Evolutionary conservation across 495 filamentous ascomycete species (phyloP).

Genomic region (Penicillium steckii): DNA sequence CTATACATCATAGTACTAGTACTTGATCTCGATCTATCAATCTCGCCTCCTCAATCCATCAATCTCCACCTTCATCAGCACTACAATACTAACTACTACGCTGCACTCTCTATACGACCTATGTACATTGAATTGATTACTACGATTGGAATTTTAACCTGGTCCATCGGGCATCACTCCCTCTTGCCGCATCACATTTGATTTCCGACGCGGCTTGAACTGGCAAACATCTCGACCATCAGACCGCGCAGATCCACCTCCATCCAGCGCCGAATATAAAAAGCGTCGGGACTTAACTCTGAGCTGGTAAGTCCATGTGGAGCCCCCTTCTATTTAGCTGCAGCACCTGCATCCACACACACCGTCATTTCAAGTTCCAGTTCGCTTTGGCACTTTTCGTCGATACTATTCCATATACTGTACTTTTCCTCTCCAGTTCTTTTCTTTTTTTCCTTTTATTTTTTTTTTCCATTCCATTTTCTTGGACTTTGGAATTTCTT

Average conservation of each 20-base stretch:
- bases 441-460: constrained; percentile 2
- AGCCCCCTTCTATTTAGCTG: constrained; percentile 2
- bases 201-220: constrained; percentile 1
- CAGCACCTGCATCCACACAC: constrained; percentile 10
- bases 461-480: constrained; percentile 6
- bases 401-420: no score
- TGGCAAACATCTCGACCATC: constrained; percentile 1
- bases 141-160: constrained; percentile 4
- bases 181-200: not conserved
- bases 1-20: no score
- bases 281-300: not conserved
- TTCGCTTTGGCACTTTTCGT: not conserved
- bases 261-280: not conserved
- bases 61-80: not conserved
- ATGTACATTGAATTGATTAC: no score
- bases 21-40: no score
- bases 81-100: not conserved
- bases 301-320: not conserved
- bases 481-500: not conserved
- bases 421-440: no score
- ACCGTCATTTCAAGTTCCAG: constrained; percentile 2
- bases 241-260: not conserved
- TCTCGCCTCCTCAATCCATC: no score
- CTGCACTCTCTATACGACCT: not conserved
- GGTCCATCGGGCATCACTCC: constrained; percentile 12